Base-by-base conservation (phyloP, 2,329 filamentous ascomycete genomes). In the Xylaria polymorpha region DNA sequence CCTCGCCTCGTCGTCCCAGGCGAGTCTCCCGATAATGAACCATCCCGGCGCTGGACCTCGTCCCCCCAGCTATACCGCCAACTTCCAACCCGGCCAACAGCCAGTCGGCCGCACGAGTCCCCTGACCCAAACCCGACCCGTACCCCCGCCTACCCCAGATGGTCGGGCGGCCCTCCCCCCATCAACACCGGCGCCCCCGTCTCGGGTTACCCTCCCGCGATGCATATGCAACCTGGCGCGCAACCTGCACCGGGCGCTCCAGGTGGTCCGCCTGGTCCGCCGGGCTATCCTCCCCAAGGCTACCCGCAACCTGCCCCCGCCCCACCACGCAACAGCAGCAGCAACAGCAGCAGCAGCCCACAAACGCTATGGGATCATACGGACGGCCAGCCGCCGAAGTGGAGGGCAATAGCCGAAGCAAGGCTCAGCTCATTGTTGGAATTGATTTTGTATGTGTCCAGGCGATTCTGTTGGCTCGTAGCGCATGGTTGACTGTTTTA, bases 381-480 rank as follows among this genome's bases (percentile, higher is more conserved):
- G 72, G 81, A 75, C 83, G 83, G 75, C 83, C 84, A 18, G 86
- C 87, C 53, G 86, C 86, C 67, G 95, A 98, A 81, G 92, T 97
- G 43, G 94, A 97, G 76, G 94, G 93, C 68, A 93, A 91, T 76
- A 94, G 91, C 77, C 90, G 93, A 79, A 97, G 91, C 84, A 98
- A 98, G 85, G 93, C 96, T 62, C 96, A 98, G 85, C 86, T 99
- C 77, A 99, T 99, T 81, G 96, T 99, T 64, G 96, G 96, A 74
- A 98, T 99, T 80, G 96, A 99, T 83, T 99, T 99, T 86, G 96
- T 97, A 85, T 84, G 91, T 82, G 9, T 39, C 35, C 25, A 48
- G 15, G 46, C 44, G 20, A 20, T 5, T 46, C 9, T 39, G 9
- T 62, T 22, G 32, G 50, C 8, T 61, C 48, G 5, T 44, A 10